Evolutionary conservation across 202 grass and related monocot genomes (phyloP).

Genomic region (Alloteropsis angusta): DNA sequence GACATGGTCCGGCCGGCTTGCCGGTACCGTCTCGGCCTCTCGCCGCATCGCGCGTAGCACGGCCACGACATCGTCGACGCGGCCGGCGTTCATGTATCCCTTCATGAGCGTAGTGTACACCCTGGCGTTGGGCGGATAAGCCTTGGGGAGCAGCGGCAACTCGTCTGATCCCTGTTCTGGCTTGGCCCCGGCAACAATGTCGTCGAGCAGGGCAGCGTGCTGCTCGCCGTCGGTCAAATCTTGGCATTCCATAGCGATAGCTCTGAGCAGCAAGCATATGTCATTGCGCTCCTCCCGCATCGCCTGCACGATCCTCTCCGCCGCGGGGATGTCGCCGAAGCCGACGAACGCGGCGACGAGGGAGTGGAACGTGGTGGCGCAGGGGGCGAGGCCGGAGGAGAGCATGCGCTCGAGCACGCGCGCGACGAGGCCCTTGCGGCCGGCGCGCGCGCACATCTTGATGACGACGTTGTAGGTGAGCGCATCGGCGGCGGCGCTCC

Average conservation of each 20-base stretch:
- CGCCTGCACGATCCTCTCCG: conserved; percentile 69
- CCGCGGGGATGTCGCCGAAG: conserved; percentile 52
- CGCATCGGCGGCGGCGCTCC: conserved; percentile 37
- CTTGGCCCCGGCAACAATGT: background rate
- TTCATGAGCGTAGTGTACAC: conserved; percentile 96
- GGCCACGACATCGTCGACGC: conserved; percentile 38
- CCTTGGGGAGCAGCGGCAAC: conserved; percentile 32
- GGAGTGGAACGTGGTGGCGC: conserved; percentile 53
- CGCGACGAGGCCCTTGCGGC: conserved; percentile 39
- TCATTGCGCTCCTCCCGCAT: conserved; percentile 65
- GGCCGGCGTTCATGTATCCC: conserved; percentile 76
- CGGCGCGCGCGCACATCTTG: conserved; percentile 81
- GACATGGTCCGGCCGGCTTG: conserved; percentile 71
- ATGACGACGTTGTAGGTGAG: conserved; percentile 74
- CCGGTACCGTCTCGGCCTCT: conserved; percentile 38
- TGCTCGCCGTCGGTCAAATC: background rate
- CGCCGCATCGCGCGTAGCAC: conserved; percentile 57
- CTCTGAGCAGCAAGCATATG: conserved; percentile 45
- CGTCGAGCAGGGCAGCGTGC: conserved; percentile 28
- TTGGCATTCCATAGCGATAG: background rate
- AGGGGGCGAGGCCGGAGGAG: conserved; percentile 21
- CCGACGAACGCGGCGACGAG: conserved; percentile 79
- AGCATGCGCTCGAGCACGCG: conserved; percentile 34
- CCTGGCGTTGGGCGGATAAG: conserved; percentile 50
- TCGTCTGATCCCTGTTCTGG: background rate